Evolutionary conservation across 2,329 filamentous ascomycete genomes (phyloP).

Genomic region (Bipolaris cookei): DNA sequence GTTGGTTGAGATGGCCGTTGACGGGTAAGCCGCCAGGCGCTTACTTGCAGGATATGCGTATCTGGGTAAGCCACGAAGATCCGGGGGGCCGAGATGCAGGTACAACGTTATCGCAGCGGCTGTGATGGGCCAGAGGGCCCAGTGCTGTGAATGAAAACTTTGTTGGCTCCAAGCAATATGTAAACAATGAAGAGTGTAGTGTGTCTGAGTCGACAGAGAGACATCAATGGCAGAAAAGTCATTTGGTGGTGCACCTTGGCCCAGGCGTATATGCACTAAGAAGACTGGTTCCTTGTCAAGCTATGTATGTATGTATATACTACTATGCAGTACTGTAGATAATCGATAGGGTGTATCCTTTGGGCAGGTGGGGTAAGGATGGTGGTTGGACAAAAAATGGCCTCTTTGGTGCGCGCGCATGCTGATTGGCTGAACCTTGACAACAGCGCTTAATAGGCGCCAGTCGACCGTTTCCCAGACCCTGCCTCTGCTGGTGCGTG

Average conservation of each 20-base stretch:
- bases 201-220: too few relatives aligned
- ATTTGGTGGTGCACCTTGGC: background rate
- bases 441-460: slow-evolving; percentile 26
- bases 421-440: slow-evolving; percentile 16
- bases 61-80: slow-evolving; percentile 16
- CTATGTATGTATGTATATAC: too few relatives aligned
- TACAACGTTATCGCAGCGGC: slow-evolving; percentile 17
- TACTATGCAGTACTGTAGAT: background rate
- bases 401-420: background rate
- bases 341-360: background rate
- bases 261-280: background rate
- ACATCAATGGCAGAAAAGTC: too few relatives aligned
- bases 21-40: background rate
- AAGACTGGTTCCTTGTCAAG: too few relatives aligned
- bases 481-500: slow-evolving; percentile 6
- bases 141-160: too few relatives aligned
- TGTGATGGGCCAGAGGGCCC: slow-evolving; percentile 14
- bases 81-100: slow-evolving; percentile 36
- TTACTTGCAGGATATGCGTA: slow-evolving; percentile 4
- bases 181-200: too few relatives aligned
- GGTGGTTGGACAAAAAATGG: background rate
- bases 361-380: background rate
- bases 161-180: too few relatives aligned
- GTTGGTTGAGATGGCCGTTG: background rate
- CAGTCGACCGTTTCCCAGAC: slow-evolving; percentile 1